Base-by-base conservation (phyloP, 2,329 filamentous ascomycete species). In the Xylaria sp. region DNA sequence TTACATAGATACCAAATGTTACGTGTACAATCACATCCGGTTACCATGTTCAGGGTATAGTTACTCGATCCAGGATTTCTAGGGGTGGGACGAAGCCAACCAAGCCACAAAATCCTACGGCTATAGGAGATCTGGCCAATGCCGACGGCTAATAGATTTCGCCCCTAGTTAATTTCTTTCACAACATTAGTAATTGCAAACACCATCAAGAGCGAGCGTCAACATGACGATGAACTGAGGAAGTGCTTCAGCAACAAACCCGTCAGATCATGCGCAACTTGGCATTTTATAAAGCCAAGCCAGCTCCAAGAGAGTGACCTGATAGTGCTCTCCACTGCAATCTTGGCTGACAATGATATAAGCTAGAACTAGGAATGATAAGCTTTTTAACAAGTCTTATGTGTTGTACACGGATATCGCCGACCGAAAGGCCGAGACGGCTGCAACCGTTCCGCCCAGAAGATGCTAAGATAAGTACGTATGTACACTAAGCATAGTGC, bases 1-100 rank as follows among this genome's bases (percentile, higher is more conserved):
- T 50, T 36, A 50, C 43, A 20, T 32, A 50, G 57, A 64, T 64
- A 58, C 18, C 32, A 64, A 58, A 34, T 25, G 30, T 9, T 46
- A 23, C 23, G 25, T 36, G 10, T 30, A 43, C 12, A 58, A 43
- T 45, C 46, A 20, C 20, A 48, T 48, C 4, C 45, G 2, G 28
- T 28, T 13, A 12, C 10, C 9, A 4, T 25, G 20, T 20, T 10
- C 10, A n/a, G 18, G 39, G 15, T n/a, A 18, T 43, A 43, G 8
- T 30, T 30, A 34, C 32, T 34, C n/a, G n/a, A n/a, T n/a, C n/a
- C n/a, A n/a, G n/a, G 6, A 43, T n/a, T 18, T 32, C 18, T 30
- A 20, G n/a, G 28, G 50, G 28, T 18, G 2, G 20, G 50, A 53
- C 20, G 18, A 23, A 50, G 28, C 46, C 46, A 50, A 53, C 20